phyloP scores from a whole-genome alignment of 495 filamentous ascomycete species.

The Podospora didyma region DNA sequence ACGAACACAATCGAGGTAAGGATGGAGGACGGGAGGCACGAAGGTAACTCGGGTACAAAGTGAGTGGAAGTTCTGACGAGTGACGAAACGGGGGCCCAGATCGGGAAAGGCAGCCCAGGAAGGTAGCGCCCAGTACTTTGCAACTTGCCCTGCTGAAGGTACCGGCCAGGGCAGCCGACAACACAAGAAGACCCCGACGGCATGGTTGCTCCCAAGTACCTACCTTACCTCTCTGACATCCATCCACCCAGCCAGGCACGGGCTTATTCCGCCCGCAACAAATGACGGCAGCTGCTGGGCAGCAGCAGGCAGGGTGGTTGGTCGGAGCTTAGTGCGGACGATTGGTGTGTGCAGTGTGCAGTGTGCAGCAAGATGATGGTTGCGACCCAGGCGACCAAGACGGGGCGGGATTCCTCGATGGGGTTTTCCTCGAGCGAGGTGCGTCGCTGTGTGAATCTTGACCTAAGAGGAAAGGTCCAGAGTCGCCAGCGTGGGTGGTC shows the following conservation, averaged over 20 bases:
- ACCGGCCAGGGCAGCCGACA: slow-evolving; percentile 7
- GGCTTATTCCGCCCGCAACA: slow-evolving; percentile 6
- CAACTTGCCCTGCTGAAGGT: slow-evolving; percentile 13
- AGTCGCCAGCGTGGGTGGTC: slow-evolving; percentile 12
- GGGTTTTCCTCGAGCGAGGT: neutral
- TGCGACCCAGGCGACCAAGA: slow-evolving; percentile 13
- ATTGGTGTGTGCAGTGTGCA: neutral
- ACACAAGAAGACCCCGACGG: neutral
- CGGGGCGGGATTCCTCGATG: slow-evolving; percentile 15
- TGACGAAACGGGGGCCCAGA: slow-evolving; percentile 27
- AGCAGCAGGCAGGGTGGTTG: slow-evolving; percentile 8
- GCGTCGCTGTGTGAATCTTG: neutral
- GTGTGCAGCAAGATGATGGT: neutral
- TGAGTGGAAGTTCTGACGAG: slow-evolving; percentile 1
- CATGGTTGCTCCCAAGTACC: neutral
- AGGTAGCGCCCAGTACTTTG: neutral
- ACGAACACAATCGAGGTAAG: neutral
- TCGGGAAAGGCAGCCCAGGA: slow-evolving; percentile 13
- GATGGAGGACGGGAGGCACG: neutral
- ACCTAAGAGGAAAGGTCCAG: slow-evolving; percentile 3
- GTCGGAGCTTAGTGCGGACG: neutral
- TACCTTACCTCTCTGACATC: slow-evolving; percentile 3
- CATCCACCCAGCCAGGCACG: neutral
- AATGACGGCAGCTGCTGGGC: slow-evolving; percentile 8
- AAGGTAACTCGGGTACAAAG: neutral